Evolutionary conservation across 139 green algal species (phyloP).

Genomic region (Chlorella ohadii): DNA sequence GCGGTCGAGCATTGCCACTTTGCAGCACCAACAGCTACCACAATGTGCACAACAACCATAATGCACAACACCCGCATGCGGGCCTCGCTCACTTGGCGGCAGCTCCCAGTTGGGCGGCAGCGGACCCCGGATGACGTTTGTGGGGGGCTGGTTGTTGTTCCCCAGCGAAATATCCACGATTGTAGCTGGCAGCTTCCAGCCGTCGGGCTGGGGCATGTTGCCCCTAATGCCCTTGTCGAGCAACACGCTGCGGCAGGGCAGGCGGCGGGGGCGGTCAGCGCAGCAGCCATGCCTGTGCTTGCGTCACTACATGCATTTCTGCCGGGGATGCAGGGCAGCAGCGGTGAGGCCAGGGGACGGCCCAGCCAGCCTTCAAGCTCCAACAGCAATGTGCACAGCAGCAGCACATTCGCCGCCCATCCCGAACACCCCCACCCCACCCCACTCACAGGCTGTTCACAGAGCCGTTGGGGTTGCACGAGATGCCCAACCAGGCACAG

Average conservation of each 20-base stretch:
- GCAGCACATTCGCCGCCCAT: no score
- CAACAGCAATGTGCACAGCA: no score
- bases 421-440: no score
- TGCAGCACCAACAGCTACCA: no score
- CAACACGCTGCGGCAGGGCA: neutral
- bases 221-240: neutral
- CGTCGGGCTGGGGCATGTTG: neutral
- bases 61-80: no score
- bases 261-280: no score
- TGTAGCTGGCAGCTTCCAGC: neutral
- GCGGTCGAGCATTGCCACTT: no score
- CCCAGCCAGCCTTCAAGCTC: no score
- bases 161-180: neutral
- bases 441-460: neutral
- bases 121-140: neutral
- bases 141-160: neutral
- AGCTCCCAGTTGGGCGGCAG: neutral
- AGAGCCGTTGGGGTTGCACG: neutral
- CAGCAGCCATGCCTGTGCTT: constrained; percentile 2
- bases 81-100: neutral
- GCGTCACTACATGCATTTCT: no score
- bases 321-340: no score
- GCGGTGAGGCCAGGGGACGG: no score
- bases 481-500: neutral
- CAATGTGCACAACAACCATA: no score